Evolutionary conservation across 768 basidiomycete genomes (phyloP).

Genomic region (Rhizopogon rudus): DNA sequence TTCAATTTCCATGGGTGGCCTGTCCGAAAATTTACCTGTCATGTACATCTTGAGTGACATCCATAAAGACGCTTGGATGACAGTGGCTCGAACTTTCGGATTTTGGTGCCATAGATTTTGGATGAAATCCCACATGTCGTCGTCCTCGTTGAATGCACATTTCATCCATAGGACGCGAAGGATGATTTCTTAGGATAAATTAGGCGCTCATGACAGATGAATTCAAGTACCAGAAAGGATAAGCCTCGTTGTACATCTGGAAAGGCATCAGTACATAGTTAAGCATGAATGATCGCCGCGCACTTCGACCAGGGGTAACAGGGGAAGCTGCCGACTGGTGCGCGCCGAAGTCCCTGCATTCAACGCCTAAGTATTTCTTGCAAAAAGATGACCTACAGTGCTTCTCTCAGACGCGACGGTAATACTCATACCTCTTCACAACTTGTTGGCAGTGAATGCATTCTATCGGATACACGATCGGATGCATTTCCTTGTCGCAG

Average conservation of each 20-base stretch:
- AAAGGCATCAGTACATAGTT: background rate
- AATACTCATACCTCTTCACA: background rate
- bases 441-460: background rate
- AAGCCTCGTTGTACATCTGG: constrained; percentile 23
- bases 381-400: background rate
- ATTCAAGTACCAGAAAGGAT: constrained; percentile 20
- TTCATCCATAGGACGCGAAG: constrained; percentile 13
- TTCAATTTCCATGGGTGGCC: constrained; percentile 13
- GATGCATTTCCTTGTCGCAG: background rate
- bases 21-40: background rate
- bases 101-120: constrained; percentile 22
- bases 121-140: constrained; percentile 27
- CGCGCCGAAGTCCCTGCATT: background rate
- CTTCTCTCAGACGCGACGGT: background rate
- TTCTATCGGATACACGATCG: background rate
- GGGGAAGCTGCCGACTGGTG: background rate
- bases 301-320: no score
- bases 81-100: constrained; percentile 22
- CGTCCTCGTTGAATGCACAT: constrained; percentile 16
- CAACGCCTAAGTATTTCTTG: background rate
- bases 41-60: constrained; percentile 13
- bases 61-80: constrained; percentile 17
- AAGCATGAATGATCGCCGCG: no score
- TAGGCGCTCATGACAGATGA: constrained; percentile 11
- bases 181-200: constrained; percentile 12